These are phyloP conservation scores for Gossypium aridum DNA, from an alignment of 441 rosid species.

Conservation along the genomic window DNA sequence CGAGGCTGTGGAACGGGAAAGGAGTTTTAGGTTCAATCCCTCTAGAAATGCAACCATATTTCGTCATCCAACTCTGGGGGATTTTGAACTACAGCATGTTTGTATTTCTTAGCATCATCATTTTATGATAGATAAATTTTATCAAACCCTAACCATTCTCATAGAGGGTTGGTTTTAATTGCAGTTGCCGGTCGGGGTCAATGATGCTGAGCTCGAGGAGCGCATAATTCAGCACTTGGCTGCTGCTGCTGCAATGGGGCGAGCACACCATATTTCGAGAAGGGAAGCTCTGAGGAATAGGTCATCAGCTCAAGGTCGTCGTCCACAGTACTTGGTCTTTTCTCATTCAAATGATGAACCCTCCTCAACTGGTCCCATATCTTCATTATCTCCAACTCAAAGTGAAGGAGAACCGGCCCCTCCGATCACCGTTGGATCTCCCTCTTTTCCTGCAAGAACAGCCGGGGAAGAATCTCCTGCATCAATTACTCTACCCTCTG, in stretches of 20 bases:
- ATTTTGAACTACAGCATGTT: slow-evolving; percentile 89
- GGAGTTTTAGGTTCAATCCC: slow-evolving; percentile 62
- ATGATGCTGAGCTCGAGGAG: slow-evolving; percentile 88
- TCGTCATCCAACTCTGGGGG: slow-evolving; percentile 90
- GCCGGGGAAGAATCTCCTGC: slow-evolving; percentile 41
- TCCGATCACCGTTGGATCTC: slow-evolving; percentile 25
- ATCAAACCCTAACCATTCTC: neutral
- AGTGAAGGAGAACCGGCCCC: slow-evolving; percentile 48
- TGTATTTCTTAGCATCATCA: slow-evolving; percentile 23
- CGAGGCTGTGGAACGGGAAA: slow-evolving; percentile 79
- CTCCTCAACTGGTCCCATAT: slow-evolving; percentile 32
- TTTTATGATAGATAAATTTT: slow-evolving; percentile 2
- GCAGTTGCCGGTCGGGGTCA: slow-evolving; percentile 76
- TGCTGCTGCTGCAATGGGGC: slow-evolving; percentile 93
- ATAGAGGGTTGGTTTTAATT: slow-evolving; percentile 15
- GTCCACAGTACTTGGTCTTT: slow-evolving; percentile 60
- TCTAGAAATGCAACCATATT: slow-evolving; percentile 80
- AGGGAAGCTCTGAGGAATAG: slow-evolving; percentile 82
- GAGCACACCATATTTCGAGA: slow-evolving; percentile 65
- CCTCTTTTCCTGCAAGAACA: slow-evolving; percentile 34
- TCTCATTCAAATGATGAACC: slow-evolving; percentile 47
- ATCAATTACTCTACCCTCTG: slow-evolving; percentile 22
- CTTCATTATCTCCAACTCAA: slow-evolving; percentile 45
- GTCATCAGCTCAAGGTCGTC: slow-evolving; percentile 62
- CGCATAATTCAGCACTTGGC: slow-evolving; percentile 92